phyloP scores from a whole-genome alignment of 2,329 filamentous ascomycete species.

The Alternaria incomplexa region DNA sequence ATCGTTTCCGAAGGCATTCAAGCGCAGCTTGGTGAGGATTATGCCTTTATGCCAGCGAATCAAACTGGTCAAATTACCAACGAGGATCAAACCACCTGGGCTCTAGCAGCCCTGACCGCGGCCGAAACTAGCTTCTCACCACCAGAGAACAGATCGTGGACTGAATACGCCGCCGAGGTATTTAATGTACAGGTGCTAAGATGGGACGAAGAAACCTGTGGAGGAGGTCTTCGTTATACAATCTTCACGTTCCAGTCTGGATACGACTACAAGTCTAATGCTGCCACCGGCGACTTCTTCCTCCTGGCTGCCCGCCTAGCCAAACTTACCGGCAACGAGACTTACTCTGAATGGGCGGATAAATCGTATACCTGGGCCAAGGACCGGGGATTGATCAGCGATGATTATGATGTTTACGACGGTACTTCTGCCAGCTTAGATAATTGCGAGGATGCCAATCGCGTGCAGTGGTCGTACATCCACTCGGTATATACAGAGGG shows the following conservation, averaged over 20 bases:
- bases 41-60: conserved; percentile 50
- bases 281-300: conserved; percentile 79
- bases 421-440: conserved; percentile 47
- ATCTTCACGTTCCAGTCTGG: conserved; percentile 77
- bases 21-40: conserved; percentile 41
- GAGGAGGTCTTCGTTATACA: conserved; percentile 73
- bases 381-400: conserved; percentile 55
- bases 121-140: conserved; percentile 70
- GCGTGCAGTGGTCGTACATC: conserved; percentile 60
- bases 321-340: conserved; percentile 66
- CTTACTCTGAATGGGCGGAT: conserved; percentile 64
- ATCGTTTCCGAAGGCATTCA: conserved; percentile 49
- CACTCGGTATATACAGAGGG: conserved; percentile 58
- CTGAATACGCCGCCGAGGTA: conserved; percentile 70
- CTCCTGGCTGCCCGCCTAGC: conserved; percentile 77
- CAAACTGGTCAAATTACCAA: conserved; percentile 61
- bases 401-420: conserved; percentile 58
- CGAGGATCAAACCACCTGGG: conserved; percentile 76
- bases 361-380: conserved; percentile 64
- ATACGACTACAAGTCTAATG: conserved; percentile 77
- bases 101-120: conserved; percentile 68
- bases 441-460: conserved; percentile 57
- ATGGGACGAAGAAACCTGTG: conserved; percentile 69
- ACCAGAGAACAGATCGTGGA: conserved; percentile 53
- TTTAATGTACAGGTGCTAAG: conserved; percentile 71